phyloP scores from a whole-genome alignment of 176 grass and related monocot species.

The Elaeis guineensis region DNA sequence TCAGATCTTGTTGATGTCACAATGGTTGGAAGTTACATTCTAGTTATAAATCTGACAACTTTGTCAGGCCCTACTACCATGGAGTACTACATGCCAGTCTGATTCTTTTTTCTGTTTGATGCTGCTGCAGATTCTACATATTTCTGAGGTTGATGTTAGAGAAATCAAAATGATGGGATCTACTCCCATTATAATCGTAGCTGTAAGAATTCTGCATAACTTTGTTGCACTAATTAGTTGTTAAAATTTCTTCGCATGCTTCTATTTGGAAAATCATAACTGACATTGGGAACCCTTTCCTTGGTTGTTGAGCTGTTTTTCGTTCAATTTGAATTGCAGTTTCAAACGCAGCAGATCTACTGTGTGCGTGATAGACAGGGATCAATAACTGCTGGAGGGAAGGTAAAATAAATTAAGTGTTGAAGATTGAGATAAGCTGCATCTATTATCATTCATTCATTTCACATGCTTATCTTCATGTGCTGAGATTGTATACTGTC shows the following conservation, averaged over 20 bases:
- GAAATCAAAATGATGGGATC: constrained; percentile 99
- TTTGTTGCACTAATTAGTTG: not conserved
- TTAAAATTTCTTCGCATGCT: too few relatives aligned
- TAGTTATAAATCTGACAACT: too few relatives aligned
- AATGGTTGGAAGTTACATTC: too few relatives aligned
- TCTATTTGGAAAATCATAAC: too few relatives aligned
- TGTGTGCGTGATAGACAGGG: constrained; percentile 82
- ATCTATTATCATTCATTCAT: too few relatives aligned
- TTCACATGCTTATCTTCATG: too few relatives aligned
- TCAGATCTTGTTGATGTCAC: too few relatives aligned
- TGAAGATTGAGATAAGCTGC: too few relatives aligned
- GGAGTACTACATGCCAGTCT: not conserved
- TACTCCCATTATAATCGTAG: constrained; percentile 58
- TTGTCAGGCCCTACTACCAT: too few relatives aligned
- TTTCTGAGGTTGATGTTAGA: constrained; percentile 82
- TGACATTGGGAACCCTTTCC: not conserved
- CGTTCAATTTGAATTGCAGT: constrained; percentile 42
- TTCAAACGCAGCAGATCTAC: constrained; percentile 95
- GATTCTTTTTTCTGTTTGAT: constrained; percentile 5
- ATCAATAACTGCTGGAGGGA: constrained; percentile 62
- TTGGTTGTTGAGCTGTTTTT: constrained; percentile 14
- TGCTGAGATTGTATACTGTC: too few relatives aligned
- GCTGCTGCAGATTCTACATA: constrained; percentile 77
- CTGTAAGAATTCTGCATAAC: constrained; percentile 28
- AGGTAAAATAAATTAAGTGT: constrained; percentile 31